A percentile compares a stretch with the other conserved stretches of the same genome.
Conservation (phyloP, 2,329 filamentous ascomycete species). For the Thielaviopsis euricoi region DNA sequence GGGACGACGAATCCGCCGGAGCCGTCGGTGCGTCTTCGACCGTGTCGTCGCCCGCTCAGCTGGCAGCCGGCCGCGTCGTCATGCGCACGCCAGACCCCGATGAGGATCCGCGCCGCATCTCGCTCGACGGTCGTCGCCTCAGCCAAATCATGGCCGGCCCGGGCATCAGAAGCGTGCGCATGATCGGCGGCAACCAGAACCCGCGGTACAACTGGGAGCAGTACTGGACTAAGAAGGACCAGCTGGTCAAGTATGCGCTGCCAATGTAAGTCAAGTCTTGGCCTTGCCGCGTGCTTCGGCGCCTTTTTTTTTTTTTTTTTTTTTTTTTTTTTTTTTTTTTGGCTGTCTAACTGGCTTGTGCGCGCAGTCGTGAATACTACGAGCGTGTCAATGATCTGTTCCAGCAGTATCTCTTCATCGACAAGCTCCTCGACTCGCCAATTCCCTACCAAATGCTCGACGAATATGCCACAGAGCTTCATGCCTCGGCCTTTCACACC, state of each 20-base stretch:
- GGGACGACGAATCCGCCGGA: constrained; percentile 13
- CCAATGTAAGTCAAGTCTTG: no score
- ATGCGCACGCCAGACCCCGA: constrained; percentile 18
- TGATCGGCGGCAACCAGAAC: constrained; percentile 82
- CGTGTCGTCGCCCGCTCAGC: constrained; percentile 5
- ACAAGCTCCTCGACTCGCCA: constrained; percentile 75
- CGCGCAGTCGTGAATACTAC: constrained; percentile 62
- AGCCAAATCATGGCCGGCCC: constrained; percentile 46
- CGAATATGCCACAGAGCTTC: constrained; percentile 56
- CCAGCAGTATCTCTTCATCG: constrained; percentile 87
- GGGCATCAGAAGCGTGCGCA: constrained; percentile 63
- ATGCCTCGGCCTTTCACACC: constrained; percentile 35
- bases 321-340: no score
- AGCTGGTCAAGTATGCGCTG: constrained; percentile 55
- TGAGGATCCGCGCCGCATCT: constrained; percentile 28
- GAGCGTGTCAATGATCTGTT: constrained; percentile 77
- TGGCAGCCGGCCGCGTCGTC: constrained; percentile 4
- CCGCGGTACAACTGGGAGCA: constrained; percentile 71
- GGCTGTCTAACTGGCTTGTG: neutral
- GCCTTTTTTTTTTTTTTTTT: no score
- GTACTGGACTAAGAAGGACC: constrained; percentile 62
- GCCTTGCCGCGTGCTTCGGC: no score
- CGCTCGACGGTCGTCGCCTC: constrained; percentile 40
- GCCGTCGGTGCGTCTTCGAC: constrained; percentile 11
- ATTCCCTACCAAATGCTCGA: constrained; percentile 84